Conservation (phyloP, 148 eudicot genomes). For the Vaccinium myrtillus region DNA sequence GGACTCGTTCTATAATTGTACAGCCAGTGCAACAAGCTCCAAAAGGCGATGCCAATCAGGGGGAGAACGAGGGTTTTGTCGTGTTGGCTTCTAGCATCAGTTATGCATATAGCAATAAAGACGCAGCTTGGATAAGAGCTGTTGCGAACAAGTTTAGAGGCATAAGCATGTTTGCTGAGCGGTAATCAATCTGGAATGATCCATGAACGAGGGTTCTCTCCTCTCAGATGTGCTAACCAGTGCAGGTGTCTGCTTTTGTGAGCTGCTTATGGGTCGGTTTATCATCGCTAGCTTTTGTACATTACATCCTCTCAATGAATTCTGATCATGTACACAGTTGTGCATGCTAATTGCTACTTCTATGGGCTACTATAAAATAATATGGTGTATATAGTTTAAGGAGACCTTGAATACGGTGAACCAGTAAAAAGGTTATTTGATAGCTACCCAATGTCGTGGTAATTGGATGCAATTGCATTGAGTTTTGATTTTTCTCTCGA, state of each 20-base stretch:
- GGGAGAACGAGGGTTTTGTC: conserved; percentile 51
- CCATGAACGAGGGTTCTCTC: background rate
- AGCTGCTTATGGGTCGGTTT: background rate
- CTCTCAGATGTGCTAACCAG: background rate
- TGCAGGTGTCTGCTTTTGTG: background rate
- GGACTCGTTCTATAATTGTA: conserved; percentile 63
- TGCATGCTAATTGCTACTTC: background rate
- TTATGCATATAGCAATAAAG: conserved; percentile 73
- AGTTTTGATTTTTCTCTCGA: background rate
- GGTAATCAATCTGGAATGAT: background rate
- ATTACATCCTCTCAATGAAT: background rate
- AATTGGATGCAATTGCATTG: background rate
- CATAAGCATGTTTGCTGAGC: conserved; percentile 13
- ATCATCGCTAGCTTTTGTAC: background rate
- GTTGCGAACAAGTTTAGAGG: conserved; percentile 70
- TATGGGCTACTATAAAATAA: background rate
- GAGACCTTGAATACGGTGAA: background rate
- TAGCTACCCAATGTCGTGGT: background rate
- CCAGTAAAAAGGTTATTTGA: background rate
- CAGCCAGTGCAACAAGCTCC: conserved; percentile 45
- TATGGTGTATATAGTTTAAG: background rate
- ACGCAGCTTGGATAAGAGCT: conserved; percentile 78
- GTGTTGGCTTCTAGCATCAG: conserved; percentile 68
- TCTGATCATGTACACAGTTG: background rate
- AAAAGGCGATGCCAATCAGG: conserved; percentile 14